A percentile compares a stretch with the other conserved stretches of the same genome.
These are phyloP conservation scores for Nicotiana obtusifolia DNA, from an alignment of 257 asterid genomes.

Conservation along the genomic window DNA sequence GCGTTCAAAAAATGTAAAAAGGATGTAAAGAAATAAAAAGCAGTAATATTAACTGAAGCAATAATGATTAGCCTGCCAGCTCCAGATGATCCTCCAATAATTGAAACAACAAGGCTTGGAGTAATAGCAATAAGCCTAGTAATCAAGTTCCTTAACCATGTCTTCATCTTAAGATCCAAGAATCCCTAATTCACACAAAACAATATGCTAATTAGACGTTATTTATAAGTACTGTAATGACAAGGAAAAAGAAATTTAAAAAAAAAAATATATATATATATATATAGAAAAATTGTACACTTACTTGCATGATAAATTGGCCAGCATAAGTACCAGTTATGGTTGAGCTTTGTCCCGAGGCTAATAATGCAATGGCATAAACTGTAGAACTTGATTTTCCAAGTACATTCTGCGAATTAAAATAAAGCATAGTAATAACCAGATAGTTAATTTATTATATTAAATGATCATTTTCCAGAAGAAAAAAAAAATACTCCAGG, in stretches of 20 bases:
- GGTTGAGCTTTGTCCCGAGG: slow-evolving; percentile 94
- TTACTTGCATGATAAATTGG: slow-evolving; percentile 89
- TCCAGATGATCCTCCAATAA: slow-evolving; percentile 79
- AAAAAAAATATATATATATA: too few relatives aligned
- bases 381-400: slow-evolving; percentile 75
- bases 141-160: slow-evolving; percentile 64
- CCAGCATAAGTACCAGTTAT: slow-evolving; percentile 98
- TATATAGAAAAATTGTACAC: neutral
- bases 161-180: slow-evolving; percentile 73
- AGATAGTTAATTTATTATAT: neutral
- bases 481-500: neutral
- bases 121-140: slow-evolving; percentile 81
- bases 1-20: neutral
- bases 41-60: slow-evolving; percentile 62
- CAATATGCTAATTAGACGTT: neutral
- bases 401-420: slow-evolving; percentile 55
- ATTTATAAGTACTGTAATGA: too few relatives aligned
- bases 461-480: neutral
- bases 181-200: slow-evolving; percentile 46
- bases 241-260: neutral
- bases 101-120: slow-evolving; percentile 76
- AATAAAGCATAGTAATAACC: neutral
- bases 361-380: slow-evolving; percentile 79
- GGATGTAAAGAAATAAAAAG: neutral
- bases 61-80: slow-evolving; percentile 86